Evolutionary conservation across 768 basidiomycete genomes (phyloP).

Genomic region (Russula olivacea): DNA sequence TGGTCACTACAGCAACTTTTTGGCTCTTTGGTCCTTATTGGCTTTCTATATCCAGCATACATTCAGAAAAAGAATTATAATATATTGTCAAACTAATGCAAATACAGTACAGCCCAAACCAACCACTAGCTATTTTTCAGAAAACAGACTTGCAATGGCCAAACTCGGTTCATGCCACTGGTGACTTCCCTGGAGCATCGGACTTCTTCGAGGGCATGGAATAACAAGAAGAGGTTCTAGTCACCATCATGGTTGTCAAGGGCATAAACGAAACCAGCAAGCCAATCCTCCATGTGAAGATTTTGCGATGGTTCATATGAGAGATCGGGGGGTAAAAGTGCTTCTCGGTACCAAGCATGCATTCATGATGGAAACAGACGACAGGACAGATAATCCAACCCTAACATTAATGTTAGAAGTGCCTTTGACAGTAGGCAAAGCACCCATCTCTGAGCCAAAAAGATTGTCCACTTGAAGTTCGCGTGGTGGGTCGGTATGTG

Average conservation of each 20-base stretch:
- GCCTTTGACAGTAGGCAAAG: slow-evolving; percentile 44
- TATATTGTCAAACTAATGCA: too few species aligned
- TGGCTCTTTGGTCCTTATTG: too few species aligned
- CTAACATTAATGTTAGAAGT: slow-evolving; percentile 32
- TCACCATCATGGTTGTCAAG: neutral
- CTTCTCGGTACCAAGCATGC: slow-evolving; percentile 88
- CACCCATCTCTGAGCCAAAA: slow-evolving; percentile 39
- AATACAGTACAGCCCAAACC: too few species aligned
- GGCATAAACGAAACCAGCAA: slow-evolving; percentile 40
- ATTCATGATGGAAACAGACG: slow-evolving; percentile 58
- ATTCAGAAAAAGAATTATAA: too few species aligned
- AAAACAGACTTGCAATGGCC: too few species aligned
- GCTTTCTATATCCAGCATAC: too few species aligned
- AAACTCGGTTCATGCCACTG: slow-evolving; percentile 49
- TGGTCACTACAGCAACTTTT: too few species aligned
- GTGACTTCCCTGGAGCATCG: slow-evolving; percentile 44
- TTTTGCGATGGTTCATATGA: slow-evolving; percentile 61
- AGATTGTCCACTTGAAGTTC: slow-evolving; percentile 52
- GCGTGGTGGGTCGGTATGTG: too few species aligned
- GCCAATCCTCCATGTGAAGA: slow-evolving; percentile 82
- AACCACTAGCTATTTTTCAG: too few species aligned
- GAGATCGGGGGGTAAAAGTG: slow-evolving; percentile 72
- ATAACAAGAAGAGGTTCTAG: slow-evolving; percentile 36
- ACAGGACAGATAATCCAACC: slow-evolving; percentile 58
- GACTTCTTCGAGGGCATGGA: slow-evolving; percentile 40